A percentile compares a stretch with the other conserved stretches of the same genome.
phyloP scores from a whole-genome alignment of 2,329 filamentous ascomycete species.

The Colletotrichum destructivum region DNA sequence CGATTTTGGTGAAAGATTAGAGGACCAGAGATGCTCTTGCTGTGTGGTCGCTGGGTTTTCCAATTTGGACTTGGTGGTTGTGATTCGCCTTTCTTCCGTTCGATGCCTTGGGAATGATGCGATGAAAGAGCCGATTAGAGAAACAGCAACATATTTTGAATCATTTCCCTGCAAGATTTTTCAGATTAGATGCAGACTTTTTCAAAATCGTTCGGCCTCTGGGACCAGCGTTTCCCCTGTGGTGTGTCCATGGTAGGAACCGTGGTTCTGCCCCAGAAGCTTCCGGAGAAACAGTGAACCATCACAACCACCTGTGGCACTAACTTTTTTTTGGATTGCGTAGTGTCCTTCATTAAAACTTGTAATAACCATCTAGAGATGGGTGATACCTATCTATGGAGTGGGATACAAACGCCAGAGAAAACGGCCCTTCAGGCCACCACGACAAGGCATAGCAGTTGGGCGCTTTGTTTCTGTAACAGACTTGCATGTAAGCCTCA shows the following conservation, averaged over 20 bases:
- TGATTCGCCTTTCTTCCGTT: not conserved
- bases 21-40: not conserved
- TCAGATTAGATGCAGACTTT: too few relatives aligned
- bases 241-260: not conserved
- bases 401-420: not conserved
- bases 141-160: too few relatives aligned
- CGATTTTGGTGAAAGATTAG: not conserved
- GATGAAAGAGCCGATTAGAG: too few relatives aligned
- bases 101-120: not conserved
- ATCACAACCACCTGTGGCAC: not conserved
- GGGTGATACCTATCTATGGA: too few relatives aligned
- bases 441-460: not conserved
- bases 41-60: too few relatives aligned
- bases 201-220: not conserved
- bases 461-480: not conserved
- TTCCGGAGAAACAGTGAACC: not conserved
- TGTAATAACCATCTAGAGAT: too few relatives aligned
- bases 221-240: not conserved
- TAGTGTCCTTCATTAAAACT: not conserved
- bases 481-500: not conserved
- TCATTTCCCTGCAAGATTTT: too few relatives aligned
- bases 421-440: not conserved
- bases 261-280: not conserved
- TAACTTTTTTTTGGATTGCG: too few relatives aligned
- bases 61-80: not conserved